Conservation (phyloP, 208 protist genomes). For the Acanthamoeba triangularis region DNA sequence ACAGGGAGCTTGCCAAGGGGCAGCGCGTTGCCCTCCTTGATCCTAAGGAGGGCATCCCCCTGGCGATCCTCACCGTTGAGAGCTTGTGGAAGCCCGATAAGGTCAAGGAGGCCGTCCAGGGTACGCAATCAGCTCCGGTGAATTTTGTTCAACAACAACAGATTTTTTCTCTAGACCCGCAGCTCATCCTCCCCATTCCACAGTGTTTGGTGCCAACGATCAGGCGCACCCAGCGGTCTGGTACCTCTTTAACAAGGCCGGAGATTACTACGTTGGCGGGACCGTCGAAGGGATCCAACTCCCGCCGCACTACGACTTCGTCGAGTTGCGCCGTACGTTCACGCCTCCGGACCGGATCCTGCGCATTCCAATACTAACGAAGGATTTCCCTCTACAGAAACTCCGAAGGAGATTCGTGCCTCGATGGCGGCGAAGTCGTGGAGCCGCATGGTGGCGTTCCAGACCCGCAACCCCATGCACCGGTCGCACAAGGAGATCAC, state of each 20-base stretch:
- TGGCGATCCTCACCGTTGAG: slow-evolving; percentile 74
- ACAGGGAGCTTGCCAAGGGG: slow-evolving; percentile 58
- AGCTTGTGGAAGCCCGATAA: slow-evolving; percentile 78
- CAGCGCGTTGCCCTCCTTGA: slow-evolving; percentile 68
- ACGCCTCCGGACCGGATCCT: not conserved
- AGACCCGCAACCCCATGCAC: slow-evolving; percentile 93
- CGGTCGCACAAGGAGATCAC: slow-evolving; percentile 92
- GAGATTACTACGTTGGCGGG: slow-evolving; percentile 91
- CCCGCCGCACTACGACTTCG: slow-evolving; percentile 80
- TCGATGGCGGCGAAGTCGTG: slow-evolving; percentile 64
- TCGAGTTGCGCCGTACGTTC: slow-evolving; percentile 74
- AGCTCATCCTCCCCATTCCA: not conserved
- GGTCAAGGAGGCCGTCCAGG: slow-evolving; percentile 76
- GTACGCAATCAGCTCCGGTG: slow-evolving; percentile 6
- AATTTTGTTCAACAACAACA: no score
- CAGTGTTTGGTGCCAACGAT: slow-evolving; percentile 85
- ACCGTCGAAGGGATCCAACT: slow-evolving; percentile 80
- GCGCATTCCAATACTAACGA: not conserved
- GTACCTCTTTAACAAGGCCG: slow-evolving; percentile 88
- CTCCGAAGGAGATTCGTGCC: slow-evolving; percentile 88
- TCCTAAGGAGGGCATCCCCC: slow-evolving; percentile 28
- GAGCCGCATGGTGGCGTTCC: slow-evolving; percentile 90
- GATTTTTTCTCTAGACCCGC: not conserved
- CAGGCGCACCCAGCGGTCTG: slow-evolving; percentile 80
- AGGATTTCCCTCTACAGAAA: slow-evolving; percentile 62